These are phyloP conservation scores for Achaetomiella virescens DNA, from an alignment of 495 filamentous ascomycete species.

Conservation along the genomic window DNA sequence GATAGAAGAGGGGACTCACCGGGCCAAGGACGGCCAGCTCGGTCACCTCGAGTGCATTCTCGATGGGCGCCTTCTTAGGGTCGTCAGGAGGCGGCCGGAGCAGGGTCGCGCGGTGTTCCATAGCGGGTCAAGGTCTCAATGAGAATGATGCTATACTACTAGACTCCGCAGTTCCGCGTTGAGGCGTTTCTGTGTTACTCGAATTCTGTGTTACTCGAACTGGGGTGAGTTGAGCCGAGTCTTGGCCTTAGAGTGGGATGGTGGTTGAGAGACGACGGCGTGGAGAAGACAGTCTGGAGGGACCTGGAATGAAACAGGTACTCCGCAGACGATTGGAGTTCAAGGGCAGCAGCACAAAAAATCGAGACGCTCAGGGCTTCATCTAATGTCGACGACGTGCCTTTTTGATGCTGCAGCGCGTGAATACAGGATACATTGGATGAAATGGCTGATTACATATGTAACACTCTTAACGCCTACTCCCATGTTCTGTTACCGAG, in stretches of 20 bases:
- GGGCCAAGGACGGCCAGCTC: constrained; percentile 73
- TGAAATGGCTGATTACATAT: background rate
- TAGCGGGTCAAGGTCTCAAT: background rate
- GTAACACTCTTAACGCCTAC: background rate
- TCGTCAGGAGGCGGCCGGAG: constrained; percentile 69
- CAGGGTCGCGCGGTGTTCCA: constrained; percentile 51
- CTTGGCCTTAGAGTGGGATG: background rate
- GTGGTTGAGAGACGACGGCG: background rate
- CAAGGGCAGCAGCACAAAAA: too few species aligned
- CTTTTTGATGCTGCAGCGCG: constrained; percentile 1
- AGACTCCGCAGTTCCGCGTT: background rate
- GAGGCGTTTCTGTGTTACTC: background rate
- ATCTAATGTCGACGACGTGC: background rate
- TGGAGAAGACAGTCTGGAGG: too few species aligned
- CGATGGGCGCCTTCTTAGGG: constrained; percentile 69
- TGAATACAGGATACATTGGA: background rate
- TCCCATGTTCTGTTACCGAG: constrained; percentile 3
- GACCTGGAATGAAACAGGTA: too few species aligned
- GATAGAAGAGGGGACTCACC: constrained; percentile 40
- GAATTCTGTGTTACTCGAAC: background rate
- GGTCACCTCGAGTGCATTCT: constrained; percentile 82
- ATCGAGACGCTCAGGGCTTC: background rate
- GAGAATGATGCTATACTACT: too few species aligned
- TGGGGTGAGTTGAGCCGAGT: background rate
- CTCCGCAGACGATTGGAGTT: too few species aligned